Base-by-base conservation (phyloP, 352 stramenopile species). In the Globisporangium paddicum region DNA sequence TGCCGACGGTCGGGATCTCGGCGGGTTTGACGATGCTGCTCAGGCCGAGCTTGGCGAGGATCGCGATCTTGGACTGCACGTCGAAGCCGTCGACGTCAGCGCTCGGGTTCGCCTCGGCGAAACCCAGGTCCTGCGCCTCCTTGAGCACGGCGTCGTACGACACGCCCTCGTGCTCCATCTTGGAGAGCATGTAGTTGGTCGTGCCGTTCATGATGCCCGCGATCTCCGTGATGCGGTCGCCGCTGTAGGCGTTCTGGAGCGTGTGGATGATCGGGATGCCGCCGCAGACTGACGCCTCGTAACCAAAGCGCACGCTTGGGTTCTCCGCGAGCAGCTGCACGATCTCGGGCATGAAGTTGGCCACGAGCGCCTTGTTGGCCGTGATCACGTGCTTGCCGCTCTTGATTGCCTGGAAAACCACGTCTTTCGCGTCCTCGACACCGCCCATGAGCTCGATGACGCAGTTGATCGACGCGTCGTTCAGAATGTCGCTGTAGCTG, bases 161-260 rank as follows among this genome's bases (percentile, higher is more conserved):
- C 14, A 89, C 84, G 32, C 90, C 90, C 64, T 96, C 89, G 18
- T 84, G 71, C 69, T 98, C 91, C 95, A 99, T 98, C 79, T 98
- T 98, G 48, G 88, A 96, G 42, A 99, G 70, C 89, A 99, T 98
- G 79, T 97, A 99, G 77, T 99, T 99, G 51, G 96, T 99, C 8
- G 95, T 98, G 46, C 96, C 96, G 73, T 99, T 99, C 81, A 97
- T 96, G 69, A 99, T 98, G 23, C 96, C 96, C 37, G 88, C 89
- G 59, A 98, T 86, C 62, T 96, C 85, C 13, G 86, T 89, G 72
- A 99, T 97, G 35, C 79, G 75, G 75, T 99, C 95, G 47, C 90
- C 92, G 32, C 81, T 73, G 73, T 97, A 98, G 41, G 90, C 89
- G 62, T 79, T 89, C 76, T 98, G 93, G 34, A 99, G 72, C 34